These are phyloP conservation scores for Lavandula angustifolia DNA, from an alignment of 257 asterid species.

Conservation along the genomic window DNA sequence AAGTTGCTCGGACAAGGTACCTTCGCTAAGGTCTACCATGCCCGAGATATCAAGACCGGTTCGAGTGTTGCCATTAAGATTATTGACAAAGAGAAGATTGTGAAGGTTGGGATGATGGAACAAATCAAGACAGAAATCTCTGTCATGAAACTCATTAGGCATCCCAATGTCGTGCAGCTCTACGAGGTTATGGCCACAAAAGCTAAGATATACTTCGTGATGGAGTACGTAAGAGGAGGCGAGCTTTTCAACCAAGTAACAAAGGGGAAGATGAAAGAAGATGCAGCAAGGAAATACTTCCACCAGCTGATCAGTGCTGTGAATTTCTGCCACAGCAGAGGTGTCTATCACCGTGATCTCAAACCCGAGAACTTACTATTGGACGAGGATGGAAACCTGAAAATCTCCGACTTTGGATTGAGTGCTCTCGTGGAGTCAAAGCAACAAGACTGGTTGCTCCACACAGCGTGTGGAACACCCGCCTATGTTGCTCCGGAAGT, in stretches of 20 bases:
- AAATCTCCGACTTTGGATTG: slow-evolving; percentile 58
- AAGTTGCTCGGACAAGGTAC: slow-evolving; percentile 87
- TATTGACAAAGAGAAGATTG: slow-evolving; percentile 51
- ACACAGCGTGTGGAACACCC: slow-evolving; percentile 62
- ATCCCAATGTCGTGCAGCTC: slow-evolving; percentile 55
- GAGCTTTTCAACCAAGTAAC: slow-evolving; percentile 50
- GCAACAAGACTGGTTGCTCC: slow-evolving; percentile 60
- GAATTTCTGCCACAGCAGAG: slow-evolving; percentile 57
- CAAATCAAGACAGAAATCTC: slow-evolving; percentile 55
- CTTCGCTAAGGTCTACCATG: slow-evolving; percentile 84
- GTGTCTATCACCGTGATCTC: slow-evolving; percentile 56
- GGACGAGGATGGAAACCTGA: slow-evolving; percentile 51
- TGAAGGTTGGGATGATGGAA: slow-evolving; percentile 54
- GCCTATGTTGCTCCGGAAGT: slow-evolving; percentile 91
- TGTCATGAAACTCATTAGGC: slow-evolving; percentile 49
- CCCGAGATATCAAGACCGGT: slow-evolving; percentile 52
- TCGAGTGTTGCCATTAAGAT: slow-evolving; percentile 71
- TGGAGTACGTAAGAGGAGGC: slow-evolving; percentile 55
- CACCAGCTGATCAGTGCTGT: slow-evolving; percentile 53
- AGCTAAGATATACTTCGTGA: slow-evolving; percentile 51
- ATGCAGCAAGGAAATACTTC: slow-evolving; percentile 43
- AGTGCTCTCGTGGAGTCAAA: slow-evolving; percentile 56
- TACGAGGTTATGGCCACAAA: slow-evolving; percentile 58
- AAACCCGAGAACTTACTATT: slow-evolving; percentile 57
- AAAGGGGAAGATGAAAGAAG: slow-evolving; percentile 48